Evolutionary conservation across 192 early-diverging fungal species (phyloP), one percentile per base, ranked within the genome.

Genomic region (Geosiphon pyriformis): DNA sequence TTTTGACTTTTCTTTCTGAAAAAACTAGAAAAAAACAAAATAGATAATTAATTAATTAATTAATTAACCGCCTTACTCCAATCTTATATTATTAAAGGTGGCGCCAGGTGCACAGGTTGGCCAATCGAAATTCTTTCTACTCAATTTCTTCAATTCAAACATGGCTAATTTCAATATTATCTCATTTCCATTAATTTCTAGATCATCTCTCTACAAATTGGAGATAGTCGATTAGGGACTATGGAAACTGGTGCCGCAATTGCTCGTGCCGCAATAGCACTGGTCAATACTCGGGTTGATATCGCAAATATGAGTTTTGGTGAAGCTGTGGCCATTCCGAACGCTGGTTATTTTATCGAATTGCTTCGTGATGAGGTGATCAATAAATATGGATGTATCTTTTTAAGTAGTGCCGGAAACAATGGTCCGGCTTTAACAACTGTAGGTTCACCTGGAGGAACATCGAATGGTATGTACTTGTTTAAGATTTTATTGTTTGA

Each of bases 191-290:
- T 52, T 52, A n/a, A n/a, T 52, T 10, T 52, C 17, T 35, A 64
- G 80, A 82, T 99, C 61, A 76, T 99, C 34, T 95, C 93, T 22
- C 82, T 99, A 50, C 90, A 90, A 71, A 94, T 99, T 74, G 94
- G 95, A 27, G 94, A 99, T 68, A 76, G 68, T 31, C 84, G 90
- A 23, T 70, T 83, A 27, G 79, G 76, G 3, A 83, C 84, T 30
- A 87, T 92, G 83, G 96, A 98, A 71, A 96, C 94, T 7, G 87
- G 88, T 3, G 76, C 83, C 2, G 88, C 83, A 6, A 79, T 98
- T 42, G 87, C 90, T 2, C 85, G 96, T 49, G 93, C 94, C 0
- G 88, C 85, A 33, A 85, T 78, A 34, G 89, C 90, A 60, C 78
- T 91, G 20, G 80, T 88, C 29, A 78, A 87, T 62, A 76, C 83